Base-by-base conservation (phyloP, 106 monocot genomes). In the Hemerocallis citrina region DNA sequence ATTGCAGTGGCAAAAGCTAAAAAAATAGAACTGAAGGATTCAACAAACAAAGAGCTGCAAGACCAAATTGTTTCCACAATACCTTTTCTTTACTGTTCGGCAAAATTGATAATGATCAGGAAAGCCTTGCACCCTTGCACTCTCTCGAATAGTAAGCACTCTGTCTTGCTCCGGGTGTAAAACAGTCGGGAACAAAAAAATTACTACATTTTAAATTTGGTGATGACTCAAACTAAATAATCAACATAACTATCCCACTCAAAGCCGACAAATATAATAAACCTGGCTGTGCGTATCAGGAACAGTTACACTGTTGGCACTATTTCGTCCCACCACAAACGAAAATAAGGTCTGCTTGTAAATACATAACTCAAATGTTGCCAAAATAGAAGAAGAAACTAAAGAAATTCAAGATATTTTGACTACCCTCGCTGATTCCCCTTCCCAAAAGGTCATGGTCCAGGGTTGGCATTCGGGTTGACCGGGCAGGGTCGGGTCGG, bases 131-230 rank as follows among this genome's bases (percentile, higher is more conserved):
- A 62, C 15, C n/a, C 70, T 50, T 62, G 70, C 70, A 62, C 37
- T 41, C 41, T 70, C 70, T 21, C 70, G 61, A 52, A 70, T 41
- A 6, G 61, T 62, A 28, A 70, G 52, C n/a, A 70, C 61, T 33
- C 70, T 70, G 42, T 70, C 70, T 70, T 70, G 61, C 37, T 70
- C 70, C 20, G 70, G 70, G 52, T 70, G 70, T 43, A 70, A 38
- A 19, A 70, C 31, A 35, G 49, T 52, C 70, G 61, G 19, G 22
- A 37, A 41, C 20, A 38, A n/a, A n/a, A n/a, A 62, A 29, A 16
- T 1, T 61, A n/a, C n/a, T 34, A 56, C 7, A 57, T 34, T 35
- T 36, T 36, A 19, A 54, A 21, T 20, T 36, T 13, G 5, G 11
- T 16, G 34, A 21, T n/a, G 9, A 36, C 0, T 35, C 2, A 33